Evolutionary conservation across 331 rosid genomes (phyloP).

Genomic region (Telfairia occidentalis): DNA sequence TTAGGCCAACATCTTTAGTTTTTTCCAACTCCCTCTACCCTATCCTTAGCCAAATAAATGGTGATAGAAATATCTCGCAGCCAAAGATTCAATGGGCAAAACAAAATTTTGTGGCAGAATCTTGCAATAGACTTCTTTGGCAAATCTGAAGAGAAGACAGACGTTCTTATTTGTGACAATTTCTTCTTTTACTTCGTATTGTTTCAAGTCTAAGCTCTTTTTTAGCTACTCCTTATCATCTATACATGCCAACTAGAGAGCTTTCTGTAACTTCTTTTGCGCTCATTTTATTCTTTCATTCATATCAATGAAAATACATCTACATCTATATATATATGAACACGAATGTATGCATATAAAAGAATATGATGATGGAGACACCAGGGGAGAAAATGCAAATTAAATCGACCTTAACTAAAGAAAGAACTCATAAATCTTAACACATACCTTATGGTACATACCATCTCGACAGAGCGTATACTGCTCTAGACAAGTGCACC

Average conservation of each 20-base stretch:
- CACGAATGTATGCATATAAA: background rate
- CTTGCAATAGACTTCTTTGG: background rate
- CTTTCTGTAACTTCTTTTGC: background rate
- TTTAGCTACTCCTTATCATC: background rate
- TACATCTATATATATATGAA: background rate
- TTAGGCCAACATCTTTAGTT: too few species aligned
- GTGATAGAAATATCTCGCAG: too few species aligned
- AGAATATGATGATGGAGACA: background rate
- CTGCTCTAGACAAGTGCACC: constrained; percentile 84
- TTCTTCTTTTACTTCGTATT: background rate
- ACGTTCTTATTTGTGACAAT: background rate
- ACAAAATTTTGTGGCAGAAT: background rate
- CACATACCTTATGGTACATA: constrained; percentile 85
- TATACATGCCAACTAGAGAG: background rate
- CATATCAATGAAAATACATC: background rate
- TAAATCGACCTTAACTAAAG: background rate
- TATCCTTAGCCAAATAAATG: too few species aligned
- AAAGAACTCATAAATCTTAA: background rate
- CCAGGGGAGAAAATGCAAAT: background rate
- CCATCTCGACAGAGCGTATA: constrained; percentile 85
- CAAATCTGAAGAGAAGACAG: background rate
- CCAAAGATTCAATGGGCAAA: too few species aligned
- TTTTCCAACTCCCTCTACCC: too few species aligned
- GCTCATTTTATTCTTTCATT: background rate
- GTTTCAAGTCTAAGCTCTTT: background rate